Percentiles rank a stretch among this genome's conserved stretches.
Evolutionary conservation across 148 eudicot species (phyloP).

Genomic region (Rheum nobile): DNA sequence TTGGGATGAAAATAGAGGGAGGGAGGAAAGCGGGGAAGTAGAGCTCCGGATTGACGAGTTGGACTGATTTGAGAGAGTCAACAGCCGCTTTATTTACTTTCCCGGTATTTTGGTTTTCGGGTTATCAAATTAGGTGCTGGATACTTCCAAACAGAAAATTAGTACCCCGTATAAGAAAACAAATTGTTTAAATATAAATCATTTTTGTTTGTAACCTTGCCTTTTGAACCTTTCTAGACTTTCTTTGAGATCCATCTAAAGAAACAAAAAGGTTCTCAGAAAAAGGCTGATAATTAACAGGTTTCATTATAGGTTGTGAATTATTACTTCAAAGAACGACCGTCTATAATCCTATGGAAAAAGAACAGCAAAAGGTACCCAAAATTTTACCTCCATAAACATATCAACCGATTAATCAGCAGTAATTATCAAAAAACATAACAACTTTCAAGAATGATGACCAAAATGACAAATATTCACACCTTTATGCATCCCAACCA

Average conservation of each 20-base stretch:
- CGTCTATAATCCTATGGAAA: background rate
- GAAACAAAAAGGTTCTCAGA: background rate
- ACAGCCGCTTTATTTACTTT: background rate
- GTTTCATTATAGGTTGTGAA: background rate
- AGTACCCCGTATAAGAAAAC: no score
- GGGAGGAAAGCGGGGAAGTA: background rate
- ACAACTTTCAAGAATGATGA: background rate
- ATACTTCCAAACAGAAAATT: no score
- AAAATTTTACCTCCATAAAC: background rate
- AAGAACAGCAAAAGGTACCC: background rate
- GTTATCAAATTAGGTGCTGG: no score
- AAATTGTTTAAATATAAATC: no score
- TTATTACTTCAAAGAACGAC: background rate
- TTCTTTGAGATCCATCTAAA: constrained; percentile 8
- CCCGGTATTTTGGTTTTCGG: background rate
- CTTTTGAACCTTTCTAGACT: constrained; percentile 45
- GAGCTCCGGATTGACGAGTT: background rate
- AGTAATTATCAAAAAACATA: background rate
- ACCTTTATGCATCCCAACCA: background rate
- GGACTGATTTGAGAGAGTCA: constrained; percentile 3
- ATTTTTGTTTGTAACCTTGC: no score
- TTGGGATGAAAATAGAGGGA: background rate
- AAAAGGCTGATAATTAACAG: background rate
- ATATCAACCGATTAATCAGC: background rate
- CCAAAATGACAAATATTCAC: background rate